Percentiles rank a stretch among this genome's conserved stretches.
phyloP scores from a whole-genome alignment of 108 stramenopile genomes.

The Skeletonema potamos region DNA sequence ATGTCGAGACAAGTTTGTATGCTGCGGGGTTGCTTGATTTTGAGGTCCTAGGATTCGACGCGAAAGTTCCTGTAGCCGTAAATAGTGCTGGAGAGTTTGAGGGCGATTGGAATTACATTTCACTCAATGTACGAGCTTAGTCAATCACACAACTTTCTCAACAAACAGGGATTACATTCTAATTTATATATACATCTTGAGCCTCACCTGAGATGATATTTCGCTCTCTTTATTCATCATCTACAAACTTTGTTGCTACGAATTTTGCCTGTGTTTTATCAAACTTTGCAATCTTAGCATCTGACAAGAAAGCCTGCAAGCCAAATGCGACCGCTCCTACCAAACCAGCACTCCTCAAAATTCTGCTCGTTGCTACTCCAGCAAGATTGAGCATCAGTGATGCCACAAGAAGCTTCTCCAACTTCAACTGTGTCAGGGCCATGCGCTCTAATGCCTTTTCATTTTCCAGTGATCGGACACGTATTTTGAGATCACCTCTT shows the following conservation, averaged over 20 bases:
- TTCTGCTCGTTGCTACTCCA: constrained; percentile 48
- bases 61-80: not conserved
- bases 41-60: not conserved
- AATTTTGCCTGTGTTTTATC: constrained; percentile 89
- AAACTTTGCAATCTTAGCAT: constrained; percentile 81
- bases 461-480: constrained; percentile 91
- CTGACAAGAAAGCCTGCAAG: constrained; percentile 68
- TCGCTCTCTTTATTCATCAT: constrained; percentile 41
- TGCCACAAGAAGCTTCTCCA: constrained; percentile 77
- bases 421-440: constrained; percentile 71
- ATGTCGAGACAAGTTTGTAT: constrained; percentile 57
- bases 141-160: not conserved
- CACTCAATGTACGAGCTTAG: not conserved
- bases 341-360: constrained; percentile 50
- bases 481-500: constrained; percentile 88
- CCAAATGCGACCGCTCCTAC: constrained; percentile 70
- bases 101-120: not conserved
- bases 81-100: not conserved
- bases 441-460: constrained; percentile 90
- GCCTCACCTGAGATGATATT: not conserved
- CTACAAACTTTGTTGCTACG: constrained; percentile 65
- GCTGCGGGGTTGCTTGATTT: constrained; percentile 41
- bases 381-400: constrained; percentile 77
- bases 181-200: not conserved
- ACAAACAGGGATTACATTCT: not conserved